A percentile compares a stretch with the other conserved stretches of the same genome.
These are phyloP conservation scores for Melastoma candidum DNA, from an alignment of 441 rosid species.

Conservation along the genomic window DNA sequence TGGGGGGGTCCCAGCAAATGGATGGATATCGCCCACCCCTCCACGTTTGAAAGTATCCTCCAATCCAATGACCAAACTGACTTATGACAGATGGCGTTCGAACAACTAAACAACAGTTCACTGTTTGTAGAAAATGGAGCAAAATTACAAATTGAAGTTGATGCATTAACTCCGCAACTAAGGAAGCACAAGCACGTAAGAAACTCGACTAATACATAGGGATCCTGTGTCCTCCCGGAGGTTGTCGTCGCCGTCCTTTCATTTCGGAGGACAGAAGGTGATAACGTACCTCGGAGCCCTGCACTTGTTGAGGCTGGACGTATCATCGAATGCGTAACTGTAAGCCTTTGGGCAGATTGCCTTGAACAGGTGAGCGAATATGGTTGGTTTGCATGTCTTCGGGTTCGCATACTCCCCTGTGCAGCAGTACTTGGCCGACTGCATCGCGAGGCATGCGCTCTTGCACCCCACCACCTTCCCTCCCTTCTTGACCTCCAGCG, in stretches of 20 bases:
- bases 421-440: constrained; percentile 79
- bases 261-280: constrained; percentile 87
- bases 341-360: constrained; percentile 91
- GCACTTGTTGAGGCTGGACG: constrained; percentile 74
- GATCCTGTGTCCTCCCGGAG: no score
- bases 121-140: no score
- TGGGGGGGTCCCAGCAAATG: no score
- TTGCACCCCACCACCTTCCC: constrained; percentile 73
- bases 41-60: no score
- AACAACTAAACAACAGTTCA: no score
- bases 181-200: no score
- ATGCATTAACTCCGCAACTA: no score
- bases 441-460: constrained; percentile 93
- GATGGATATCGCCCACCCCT: no score
- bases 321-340: constrained; percentile 89
- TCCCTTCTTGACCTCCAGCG: constrained; percentile 55
- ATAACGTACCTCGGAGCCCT: constrained; percentile 81
- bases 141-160: no score
- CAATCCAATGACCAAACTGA: no score
- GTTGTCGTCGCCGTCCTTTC: constrained; percentile 2
- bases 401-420: constrained; percentile 67
- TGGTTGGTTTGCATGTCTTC: constrained; percentile 68
- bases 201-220: no score
- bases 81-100: no score
- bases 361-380: constrained; percentile 70